Base-by-base conservation (phyloP, 192 early-diverging fungal genomes). In the Podila clonocystis region DNA sequence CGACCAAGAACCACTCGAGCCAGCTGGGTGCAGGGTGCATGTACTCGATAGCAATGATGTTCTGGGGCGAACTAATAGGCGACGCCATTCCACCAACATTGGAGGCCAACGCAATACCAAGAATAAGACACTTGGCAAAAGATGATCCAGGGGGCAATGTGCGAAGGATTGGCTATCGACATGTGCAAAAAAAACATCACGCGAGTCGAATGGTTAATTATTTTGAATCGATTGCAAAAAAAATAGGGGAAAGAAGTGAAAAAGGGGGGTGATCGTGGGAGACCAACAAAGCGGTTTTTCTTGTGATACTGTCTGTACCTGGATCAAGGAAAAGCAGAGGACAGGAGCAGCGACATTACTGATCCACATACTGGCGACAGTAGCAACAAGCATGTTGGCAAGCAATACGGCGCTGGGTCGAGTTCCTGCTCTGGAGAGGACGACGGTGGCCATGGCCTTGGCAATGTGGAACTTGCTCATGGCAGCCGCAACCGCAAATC, bases 301-400 rank as follows among this genome's bases (percentile, higher is more conserved):
- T 41, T 45, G 8, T 45, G 41, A 36, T 22, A 36, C 63, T 62
- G 29, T 73, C 63, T 62, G 29, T 73, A 92, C 91, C 72, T 93
- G 91, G 68, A 97, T 93, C 70, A 99, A 84, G 49, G 94, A 95
- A 72, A 99, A 97, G 85, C 97, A 99, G 19, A 99, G 86, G 20
- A 97, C 97, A 12, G 97, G 97, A 12, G 97, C 97, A 3, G 97
- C 97, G 7, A 99, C 97, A 70, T 99, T 99, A 57, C 90, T 92
- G 68, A 99, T 99, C 97, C 96, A 97, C 97, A 99, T 99, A 85
- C 94, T 96, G 13, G 95, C 94, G 87, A 99, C 90, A 3, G 96
- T 97, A n/a, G 94, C 94, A 0, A 99, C 96, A 50, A 97, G 87
- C 95, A 99, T 99, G 63, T 96, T 97, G 48, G 94, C 93, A 38